These are phyloP conservation scores for Mortierella sp. DNA, from an alignment of 371 early-diverging fungal species.

Conservation along the genomic window DNA sequence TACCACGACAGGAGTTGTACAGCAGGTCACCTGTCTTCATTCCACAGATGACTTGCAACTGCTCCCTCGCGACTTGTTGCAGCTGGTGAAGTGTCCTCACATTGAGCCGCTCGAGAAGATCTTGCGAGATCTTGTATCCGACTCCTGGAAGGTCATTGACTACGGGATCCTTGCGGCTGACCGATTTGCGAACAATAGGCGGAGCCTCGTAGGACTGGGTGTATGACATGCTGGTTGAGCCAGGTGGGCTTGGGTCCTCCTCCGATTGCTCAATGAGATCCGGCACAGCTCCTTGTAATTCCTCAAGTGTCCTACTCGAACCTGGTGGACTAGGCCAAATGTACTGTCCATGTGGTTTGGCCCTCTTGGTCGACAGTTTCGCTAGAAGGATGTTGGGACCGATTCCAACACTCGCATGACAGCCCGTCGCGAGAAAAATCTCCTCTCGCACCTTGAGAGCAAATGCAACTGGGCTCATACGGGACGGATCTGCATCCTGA, in stretches of 20 bases:
- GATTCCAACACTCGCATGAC: constrained; percentile 83
- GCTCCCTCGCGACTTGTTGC: constrained; percentile 44
- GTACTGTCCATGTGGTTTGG: constrained; percentile 86
- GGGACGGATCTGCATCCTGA: background rate
- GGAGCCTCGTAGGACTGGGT: constrained; percentile 7
- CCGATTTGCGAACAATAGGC: background rate
- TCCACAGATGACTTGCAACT: constrained; percentile 77
- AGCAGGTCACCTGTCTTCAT: constrained; percentile 77
- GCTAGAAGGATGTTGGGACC: constrained; percentile 84
- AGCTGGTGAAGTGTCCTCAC: constrained; percentile 72
- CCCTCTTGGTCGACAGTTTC: constrained; percentile 82
- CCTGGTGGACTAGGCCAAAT: constrained; percentile 45
- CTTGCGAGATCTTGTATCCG: constrained; percentile 49
- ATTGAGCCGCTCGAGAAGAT: constrained; percentile 34
- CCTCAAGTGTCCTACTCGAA: constrained; percentile 23
- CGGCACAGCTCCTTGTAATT: constrained; percentile 21
- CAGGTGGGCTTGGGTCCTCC: background rate
- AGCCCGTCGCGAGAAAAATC: constrained; percentile 71
- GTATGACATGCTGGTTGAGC: background rate
- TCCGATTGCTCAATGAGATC: background rate
- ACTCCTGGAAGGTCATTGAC: constrained; percentile 43
- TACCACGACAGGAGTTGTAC: constrained; percentile 77
- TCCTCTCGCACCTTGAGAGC: constrained; percentile 67
- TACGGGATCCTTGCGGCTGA: constrained; percentile 10
- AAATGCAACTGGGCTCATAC: constrained; percentile 33